A percentile compares a stretch with the other conserved stretches of the same genome.
phyloP scores from a whole-genome alignment of 208 protist genomes.

The Acanthamoeba rhysodes region DNA sequence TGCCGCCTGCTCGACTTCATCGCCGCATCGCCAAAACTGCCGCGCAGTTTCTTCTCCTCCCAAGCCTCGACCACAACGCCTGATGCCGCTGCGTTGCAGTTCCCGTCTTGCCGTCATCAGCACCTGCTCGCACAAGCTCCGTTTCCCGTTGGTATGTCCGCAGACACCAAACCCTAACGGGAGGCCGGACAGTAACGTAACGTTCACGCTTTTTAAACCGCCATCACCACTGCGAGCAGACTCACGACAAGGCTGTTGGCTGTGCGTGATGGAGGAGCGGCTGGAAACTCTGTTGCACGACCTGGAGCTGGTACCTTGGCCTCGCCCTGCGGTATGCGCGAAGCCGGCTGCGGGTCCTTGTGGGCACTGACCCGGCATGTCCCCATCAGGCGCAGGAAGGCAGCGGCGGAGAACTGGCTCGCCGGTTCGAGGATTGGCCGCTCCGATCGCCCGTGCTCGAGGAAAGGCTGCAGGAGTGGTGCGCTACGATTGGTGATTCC shows the following conservation, averaged over 20 bases:
- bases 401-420: not conserved
- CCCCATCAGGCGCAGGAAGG: not conserved
- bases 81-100: not conserved
- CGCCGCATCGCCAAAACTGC: not conserved
- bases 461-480: not conserved
- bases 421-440: not conserved
- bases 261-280: not conserved
- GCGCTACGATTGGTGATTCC: not conserved
- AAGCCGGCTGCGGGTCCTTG: too few relatives aligned
- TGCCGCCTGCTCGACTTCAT: constrained; percentile 20
- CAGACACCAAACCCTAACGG: not conserved
- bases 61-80: not conserved
- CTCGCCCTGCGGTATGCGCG: not conserved
- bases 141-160: not conserved
- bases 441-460: not conserved
- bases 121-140: not conserved
- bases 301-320: not conserved
- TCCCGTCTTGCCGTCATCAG: not conserved
- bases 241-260: not conserved
- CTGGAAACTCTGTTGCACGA: not conserved
- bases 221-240: not conserved
- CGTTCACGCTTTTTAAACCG: not conserved
- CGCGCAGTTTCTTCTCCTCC: not conserved
- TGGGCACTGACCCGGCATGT: not conserved
- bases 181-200: not conserved